A percentile compares a stretch with the other conserved stretches of the same genome.
Conservation (phyloP, 331 rosid genomes). For the Prunus yedoensis region DNA sequence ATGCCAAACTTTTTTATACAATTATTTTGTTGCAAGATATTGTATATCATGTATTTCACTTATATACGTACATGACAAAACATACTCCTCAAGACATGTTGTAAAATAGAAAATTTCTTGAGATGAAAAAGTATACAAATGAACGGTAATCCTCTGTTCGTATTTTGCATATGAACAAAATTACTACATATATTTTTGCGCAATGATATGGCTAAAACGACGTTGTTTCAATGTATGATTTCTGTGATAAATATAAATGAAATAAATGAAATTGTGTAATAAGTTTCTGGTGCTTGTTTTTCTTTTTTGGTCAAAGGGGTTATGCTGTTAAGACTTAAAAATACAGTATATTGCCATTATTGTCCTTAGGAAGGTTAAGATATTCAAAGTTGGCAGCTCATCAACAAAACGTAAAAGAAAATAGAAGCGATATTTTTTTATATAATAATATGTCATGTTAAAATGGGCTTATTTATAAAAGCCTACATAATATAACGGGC, state of each 20-base stretch:
- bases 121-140: too few relatives aligned
- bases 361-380: not conserved
- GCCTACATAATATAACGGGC: too few relatives aligned
- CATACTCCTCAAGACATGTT: too few relatives aligned
- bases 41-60: too few relatives aligned
- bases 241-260: too few relatives aligned
- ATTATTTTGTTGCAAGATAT: not conserved
- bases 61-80: too few relatives aligned
- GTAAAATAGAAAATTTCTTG: not conserved
- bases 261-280: too few relatives aligned
- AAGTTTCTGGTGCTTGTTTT: not conserved
- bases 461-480: too few relatives aligned
- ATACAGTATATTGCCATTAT: not conserved
- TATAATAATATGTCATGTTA: too few relatives aligned
- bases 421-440: not conserved
- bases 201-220: too few relatives aligned
- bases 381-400: not conserved
- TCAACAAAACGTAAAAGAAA: not conserved
- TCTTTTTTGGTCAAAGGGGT: not conserved
- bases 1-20: not conserved
- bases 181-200: not conserved
- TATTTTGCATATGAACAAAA: not conserved
- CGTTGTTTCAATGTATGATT: too few relatives aligned
- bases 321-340: conserved; percentile 2
- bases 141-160: not conserved